Percentiles rank a stretch among this genome's conserved stretches.
phyloP scores from a whole-genome alignment of 257 asterid species.

The Solanum virginianum region DNA sequence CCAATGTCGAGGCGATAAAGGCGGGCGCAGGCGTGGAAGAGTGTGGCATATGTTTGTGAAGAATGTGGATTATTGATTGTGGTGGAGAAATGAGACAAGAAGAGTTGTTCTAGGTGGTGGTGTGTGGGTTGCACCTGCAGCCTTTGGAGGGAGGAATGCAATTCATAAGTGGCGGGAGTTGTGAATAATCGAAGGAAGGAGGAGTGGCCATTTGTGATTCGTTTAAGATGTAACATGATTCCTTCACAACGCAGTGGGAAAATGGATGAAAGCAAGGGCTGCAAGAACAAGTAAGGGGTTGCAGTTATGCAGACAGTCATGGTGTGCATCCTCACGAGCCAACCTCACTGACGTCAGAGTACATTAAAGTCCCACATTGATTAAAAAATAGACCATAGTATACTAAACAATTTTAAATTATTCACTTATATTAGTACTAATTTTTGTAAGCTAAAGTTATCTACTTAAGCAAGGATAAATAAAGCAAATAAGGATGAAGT shows the following conservation, averaged over 20 bases:
- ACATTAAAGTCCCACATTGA: too few species aligned
- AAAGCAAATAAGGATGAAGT: too few species aligned
- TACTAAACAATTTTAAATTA: too few species aligned
- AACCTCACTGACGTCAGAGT: too few species aligned
- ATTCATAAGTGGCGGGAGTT: slow-evolving; percentile 1
- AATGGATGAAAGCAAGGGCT: background rate
- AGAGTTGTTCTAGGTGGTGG: slow-evolving; percentile 12
- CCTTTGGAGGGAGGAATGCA: slow-evolving; percentile 3
- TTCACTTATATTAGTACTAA: too few species aligned
- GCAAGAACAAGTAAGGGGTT: too few species aligned
- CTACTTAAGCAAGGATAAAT: too few species aligned
- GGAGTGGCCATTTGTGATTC: background rate
- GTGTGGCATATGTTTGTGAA: slow-evolving; percentile 12
- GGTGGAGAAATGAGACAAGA: background rate
- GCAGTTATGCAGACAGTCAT: background rate
- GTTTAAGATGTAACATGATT: background rate
- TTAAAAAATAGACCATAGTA: too few species aligned
- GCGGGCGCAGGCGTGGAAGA: slow-evolving; percentile 27
- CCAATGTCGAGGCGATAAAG: slow-evolving; percentile 7
- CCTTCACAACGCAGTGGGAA: background rate
- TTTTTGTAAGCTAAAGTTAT: too few species aligned
- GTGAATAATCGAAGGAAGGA: slow-evolving; percentile 3
- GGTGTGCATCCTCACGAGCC: too few species aligned
- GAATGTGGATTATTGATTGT: background rate
- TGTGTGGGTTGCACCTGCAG: background rate